These are phyloP conservation scores for Trypanosoma cruzi DNA, from an alignment of 208 protist genomes.

Conservation along the genomic window DNA sequence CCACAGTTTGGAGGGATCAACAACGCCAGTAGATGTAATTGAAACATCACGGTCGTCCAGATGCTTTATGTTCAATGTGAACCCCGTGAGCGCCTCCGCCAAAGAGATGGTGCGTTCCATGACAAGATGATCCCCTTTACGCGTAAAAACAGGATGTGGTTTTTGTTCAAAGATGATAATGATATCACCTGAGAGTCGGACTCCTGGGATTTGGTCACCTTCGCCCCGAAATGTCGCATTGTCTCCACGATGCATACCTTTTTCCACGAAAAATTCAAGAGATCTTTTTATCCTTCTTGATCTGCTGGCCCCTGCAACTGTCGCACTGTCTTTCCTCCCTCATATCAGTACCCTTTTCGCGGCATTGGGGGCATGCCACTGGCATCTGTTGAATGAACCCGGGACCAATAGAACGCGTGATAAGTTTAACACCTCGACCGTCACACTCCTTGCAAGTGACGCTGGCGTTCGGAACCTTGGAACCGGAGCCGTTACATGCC, in stretches of 20 bases:
- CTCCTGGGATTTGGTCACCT: conserved; percentile 95
- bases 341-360: conserved; percentile 93
- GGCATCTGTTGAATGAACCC: conserved; percentile 98
- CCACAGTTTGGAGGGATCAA: conserved; percentile 90
- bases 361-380: conserved; percentile 92
- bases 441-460: conserved; percentile 93
- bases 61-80: conserved; percentile 88
- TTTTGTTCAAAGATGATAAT: conserved; percentile 98
- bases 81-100: conserved; percentile 95
- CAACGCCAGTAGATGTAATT: conserved; percentile 68
- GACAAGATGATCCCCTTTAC: conserved; percentile 96
- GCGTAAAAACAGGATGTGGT: conserved; percentile 92
- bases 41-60: conserved; percentile 90
- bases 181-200: conserved; percentile 96
- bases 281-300: conserved; percentile 96
- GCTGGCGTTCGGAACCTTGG: conserved; percentile 67
- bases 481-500: conserved; percentile 86
- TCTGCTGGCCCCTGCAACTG: conserved; percentile 95
- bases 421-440: conserved; percentile 93
- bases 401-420: conserved; percentile 94
- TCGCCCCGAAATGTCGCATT: conserved; percentile 97
- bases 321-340: conserved; percentile 95
- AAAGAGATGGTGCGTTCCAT: conserved; percentile 93
- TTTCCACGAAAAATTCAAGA: conserved; percentile 98
- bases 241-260: conserved; percentile 96